These are phyloP conservation scores for Saccharomycopsis phalli DNA, from an alignment of 1,139 yeast genomes.

Conservation along the genomic window DNA sequence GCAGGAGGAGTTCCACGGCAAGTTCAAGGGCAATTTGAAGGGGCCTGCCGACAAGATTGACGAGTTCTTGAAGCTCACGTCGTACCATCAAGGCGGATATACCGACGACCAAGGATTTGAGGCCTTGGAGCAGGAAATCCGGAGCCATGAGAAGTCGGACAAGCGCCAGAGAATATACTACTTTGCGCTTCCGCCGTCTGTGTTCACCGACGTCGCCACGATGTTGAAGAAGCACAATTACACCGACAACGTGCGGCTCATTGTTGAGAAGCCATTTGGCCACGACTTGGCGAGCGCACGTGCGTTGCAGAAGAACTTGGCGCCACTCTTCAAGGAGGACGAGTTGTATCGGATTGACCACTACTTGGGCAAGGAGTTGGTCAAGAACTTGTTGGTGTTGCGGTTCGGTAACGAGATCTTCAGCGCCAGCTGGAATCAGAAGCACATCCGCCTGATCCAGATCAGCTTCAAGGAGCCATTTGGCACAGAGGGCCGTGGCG, in stretches of 20 bases:
- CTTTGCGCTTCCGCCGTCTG: constrained; percentile 92
- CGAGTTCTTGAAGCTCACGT: constrained; percentile 54
- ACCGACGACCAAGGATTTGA: constrained; percentile 69
- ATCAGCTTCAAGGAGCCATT: constrained; percentile 91
- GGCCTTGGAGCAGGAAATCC: constrained; percentile 45
- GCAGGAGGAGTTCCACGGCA: constrained; percentile 54
- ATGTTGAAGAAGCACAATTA: constrained; percentile 64
- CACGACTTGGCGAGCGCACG: constrained; percentile 76
- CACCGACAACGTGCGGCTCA: constrained; percentile 62
- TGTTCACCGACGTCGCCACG: constrained; percentile 69
- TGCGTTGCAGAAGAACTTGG: constrained; percentile 63
- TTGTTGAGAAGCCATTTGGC: constrained; percentile 97
- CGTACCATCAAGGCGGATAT: constrained; percentile 72
- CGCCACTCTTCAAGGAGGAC: constrained; percentile 83
- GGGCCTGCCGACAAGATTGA: constrained; percentile 46
- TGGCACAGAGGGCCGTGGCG: constrained; percentile 98
- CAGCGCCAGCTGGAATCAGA: constrained; percentile 78
- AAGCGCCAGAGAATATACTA: constrained; percentile 68
- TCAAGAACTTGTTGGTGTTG: constrained; percentile 79
- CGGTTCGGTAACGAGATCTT: constrained; percentile 86
- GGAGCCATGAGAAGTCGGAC: constrained; percentile 45
- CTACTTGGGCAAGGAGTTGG: constrained; percentile 96
- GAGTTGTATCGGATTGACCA: constrained; percentile 95
- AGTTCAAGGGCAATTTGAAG: constrained; percentile 63
- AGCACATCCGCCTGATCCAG: constrained; percentile 71